Percentiles rank a stretch among this genome's conserved stretches.
phyloP scores from a whole-genome alignment of 1,139 yeast species.

The Tardiomyces digboiensis region DNA sequence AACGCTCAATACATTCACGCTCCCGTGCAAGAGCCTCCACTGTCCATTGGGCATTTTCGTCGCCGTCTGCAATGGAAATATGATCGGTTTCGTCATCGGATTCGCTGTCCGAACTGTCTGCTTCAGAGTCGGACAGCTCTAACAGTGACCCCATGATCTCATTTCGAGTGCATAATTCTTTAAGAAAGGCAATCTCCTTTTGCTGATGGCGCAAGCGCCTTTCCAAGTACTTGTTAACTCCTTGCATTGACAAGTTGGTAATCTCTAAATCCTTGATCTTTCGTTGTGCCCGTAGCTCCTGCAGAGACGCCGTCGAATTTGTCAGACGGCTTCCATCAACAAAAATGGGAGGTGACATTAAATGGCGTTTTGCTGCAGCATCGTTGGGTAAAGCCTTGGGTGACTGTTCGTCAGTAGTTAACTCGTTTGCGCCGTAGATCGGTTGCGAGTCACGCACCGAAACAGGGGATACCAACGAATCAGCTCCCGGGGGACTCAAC shows the following conservation, averaged over 20 bases:
- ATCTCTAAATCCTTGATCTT: constrained; percentile 22
- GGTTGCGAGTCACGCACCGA: no score
- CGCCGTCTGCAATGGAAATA: neutral
- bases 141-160: neutral
- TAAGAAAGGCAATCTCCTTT: constrained; percentile 11
- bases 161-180: neutral
- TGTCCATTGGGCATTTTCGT: neutral
- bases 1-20: constrained; percentile 15
- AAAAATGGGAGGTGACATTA: neutral
- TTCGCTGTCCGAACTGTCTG: neutral
- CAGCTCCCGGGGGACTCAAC: no score
- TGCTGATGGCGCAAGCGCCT: constrained; percentile 14
- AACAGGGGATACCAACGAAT: no score
- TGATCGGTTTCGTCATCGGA: no score
- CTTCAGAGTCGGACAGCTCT: neutral
- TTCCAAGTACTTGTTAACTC: constrained; percentile 21
- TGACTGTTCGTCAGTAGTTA: no score
- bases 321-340: neutral
- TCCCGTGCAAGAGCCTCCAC: constrained; percentile 3
- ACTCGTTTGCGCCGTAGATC: no score
- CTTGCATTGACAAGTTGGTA: constrained; percentile 19
- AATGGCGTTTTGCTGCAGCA: neutral
- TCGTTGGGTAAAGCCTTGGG: no score
- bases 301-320: neutral
- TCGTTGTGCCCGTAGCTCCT: constrained; percentile 7